Evolutionary conservation across 352 stramenopile genomes (phyloP), one percentile per base, ranked within the genome.

Genomic region (Globisporangium polare): DNA sequence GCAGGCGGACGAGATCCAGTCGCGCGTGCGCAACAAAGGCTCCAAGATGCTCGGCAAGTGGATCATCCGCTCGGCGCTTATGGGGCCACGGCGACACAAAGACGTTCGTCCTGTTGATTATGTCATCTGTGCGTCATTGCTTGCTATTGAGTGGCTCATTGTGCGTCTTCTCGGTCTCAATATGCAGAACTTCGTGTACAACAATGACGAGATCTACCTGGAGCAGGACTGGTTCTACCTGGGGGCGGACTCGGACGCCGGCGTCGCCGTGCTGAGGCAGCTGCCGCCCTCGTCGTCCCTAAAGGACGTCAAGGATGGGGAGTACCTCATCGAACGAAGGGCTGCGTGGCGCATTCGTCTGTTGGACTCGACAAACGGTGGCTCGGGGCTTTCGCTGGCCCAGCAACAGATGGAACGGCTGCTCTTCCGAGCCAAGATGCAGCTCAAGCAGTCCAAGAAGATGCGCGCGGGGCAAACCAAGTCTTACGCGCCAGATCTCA

Each of bases 201-300:
- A 91, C 70, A 84, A 84, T 58, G 82, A 91, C 55, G 84, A 93
- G 63, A 72, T 93, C 17, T 93, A 86, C 59, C 60, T 93, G 15
- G 82, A 93, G 72, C 84, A 93, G 50, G 81, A 93, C 68, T 91
- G 84, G 81, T 93, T 93, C 68, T 91, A 93, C 51, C 62, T 93
- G 8, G 80, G 76, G 20, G 82, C 84, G 0, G 83, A 91, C 59
- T 83, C 74, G 18, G 83, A 90, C 42, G 72, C 74, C 9, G 73
- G 74, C 12, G 35, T 81, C n/a, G 83, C 83, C 0, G 80, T 93
- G 12, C 62, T 93, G 24, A 80, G 83, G 0, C 79, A 91, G 46
- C 52, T 91, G 8, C 80, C 81, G 5, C 63, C 72, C 27, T 60
- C 65, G 0, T 62, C 61, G 13, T 56, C 51, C 2, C 43, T 69